Evolutionary conservation across 164 flowering plant species (phyloP).

Genomic region (Kalanchoe fedtschenkoi): DNA sequence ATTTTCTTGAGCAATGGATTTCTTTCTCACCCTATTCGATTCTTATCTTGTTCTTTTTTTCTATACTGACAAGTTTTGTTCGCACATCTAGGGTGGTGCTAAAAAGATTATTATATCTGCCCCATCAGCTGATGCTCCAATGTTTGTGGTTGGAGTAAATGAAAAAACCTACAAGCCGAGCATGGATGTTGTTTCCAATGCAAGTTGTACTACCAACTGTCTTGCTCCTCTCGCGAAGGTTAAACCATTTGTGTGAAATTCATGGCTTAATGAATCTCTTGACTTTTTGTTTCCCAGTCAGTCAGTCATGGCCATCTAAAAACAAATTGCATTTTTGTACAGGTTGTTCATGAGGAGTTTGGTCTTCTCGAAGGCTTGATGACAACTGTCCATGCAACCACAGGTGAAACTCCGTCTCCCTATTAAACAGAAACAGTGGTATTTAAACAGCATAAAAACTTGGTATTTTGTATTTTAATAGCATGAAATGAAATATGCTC

Average conservation of each 20-base stretch:
- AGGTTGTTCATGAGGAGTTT: constrained; percentile 98
- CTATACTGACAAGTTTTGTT: not conserved
- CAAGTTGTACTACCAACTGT: constrained; percentile 96
- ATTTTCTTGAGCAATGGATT: not conserved
- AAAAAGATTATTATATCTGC: constrained; percentile 94
- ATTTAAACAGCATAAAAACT: not conserved
- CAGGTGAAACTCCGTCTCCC: constrained; percentile 34
- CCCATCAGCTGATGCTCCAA: constrained; percentile 98
- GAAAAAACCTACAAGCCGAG: constrained; percentile 68
- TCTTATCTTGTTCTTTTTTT: constrained; percentile 5
- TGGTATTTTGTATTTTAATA: not conserved
- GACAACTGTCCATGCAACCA: constrained; percentile 99
- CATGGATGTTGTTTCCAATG: constrained; percentile 97
- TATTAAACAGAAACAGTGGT: not conserved
- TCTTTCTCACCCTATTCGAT: not conserved
- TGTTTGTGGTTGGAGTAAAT: constrained; percentile 98
- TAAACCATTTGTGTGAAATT: constrained; percentile 7
- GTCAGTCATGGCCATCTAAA: not conserved
- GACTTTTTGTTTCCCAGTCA: not conserved
- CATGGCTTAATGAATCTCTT: not conserved
- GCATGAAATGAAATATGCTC: constrained; percentile 5
- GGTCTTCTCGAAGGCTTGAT: constrained; percentile 89
- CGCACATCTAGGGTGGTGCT: constrained; percentile 76
- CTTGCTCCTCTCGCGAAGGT: constrained; percentile 96
- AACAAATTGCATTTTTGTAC: constrained; percentile 10